Percentiles rank a stretch among this genome's conserved stretches.
Evolutionary conservation across 2,329 filamentous ascomycete genomes (phyloP).

Genomic region (Pseudocercospora crystallina): DNA sequence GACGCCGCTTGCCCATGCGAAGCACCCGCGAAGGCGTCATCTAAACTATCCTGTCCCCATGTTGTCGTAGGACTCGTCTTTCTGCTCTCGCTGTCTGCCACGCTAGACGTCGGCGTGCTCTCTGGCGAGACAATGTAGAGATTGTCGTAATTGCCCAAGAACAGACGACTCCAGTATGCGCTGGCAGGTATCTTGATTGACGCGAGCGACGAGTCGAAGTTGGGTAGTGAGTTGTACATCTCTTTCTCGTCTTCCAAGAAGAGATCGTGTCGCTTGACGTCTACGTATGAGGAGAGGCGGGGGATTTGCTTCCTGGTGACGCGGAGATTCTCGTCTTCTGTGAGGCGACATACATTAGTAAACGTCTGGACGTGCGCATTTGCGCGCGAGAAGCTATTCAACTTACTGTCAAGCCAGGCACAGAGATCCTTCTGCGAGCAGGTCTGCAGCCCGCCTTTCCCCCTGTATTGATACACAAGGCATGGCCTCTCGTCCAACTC

Average conservation of each 20-base stretch:
- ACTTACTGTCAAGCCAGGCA: conserved; percentile 37
- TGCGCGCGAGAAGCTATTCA: background rate
- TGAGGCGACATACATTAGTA: background rate
- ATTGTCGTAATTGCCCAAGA: conserved; percentile 48
- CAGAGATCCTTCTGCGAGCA: conserved; percentile 48
- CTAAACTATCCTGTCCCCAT: conserved; percentile 26
- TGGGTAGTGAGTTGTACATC: conserved; percentile 37
- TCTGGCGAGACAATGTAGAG: conserved; percentile 52
- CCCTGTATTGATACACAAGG: conserved; percentile 45
- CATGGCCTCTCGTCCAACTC: conserved; percentile 44
- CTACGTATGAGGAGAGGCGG: conserved; percentile 46
- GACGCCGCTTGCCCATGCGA: conserved; percentile 1
- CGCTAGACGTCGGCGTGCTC: conserved; percentile 36
- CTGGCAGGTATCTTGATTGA: conserved; percentile 47
- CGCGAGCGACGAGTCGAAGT: conserved; percentile 48
- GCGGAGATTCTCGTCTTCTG: conserved; percentile 44
- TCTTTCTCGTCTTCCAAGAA: conserved; percentile 42
- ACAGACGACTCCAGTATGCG: conserved; percentile 48
- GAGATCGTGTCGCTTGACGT: conserved; percentile 49
- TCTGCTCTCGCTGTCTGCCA: conserved; percentile 31
- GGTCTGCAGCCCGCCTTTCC: conserved; percentile 42
- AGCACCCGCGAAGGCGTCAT: conserved; percentile 6
- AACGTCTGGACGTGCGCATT: background rate
- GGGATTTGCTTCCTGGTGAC: conserved; percentile 50
- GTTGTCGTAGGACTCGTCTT: conserved; percentile 31